phyloP scores from a whole-genome alignment of 768 basidiomycete genomes.

The Hydnomerulius pinastri region DNA sequence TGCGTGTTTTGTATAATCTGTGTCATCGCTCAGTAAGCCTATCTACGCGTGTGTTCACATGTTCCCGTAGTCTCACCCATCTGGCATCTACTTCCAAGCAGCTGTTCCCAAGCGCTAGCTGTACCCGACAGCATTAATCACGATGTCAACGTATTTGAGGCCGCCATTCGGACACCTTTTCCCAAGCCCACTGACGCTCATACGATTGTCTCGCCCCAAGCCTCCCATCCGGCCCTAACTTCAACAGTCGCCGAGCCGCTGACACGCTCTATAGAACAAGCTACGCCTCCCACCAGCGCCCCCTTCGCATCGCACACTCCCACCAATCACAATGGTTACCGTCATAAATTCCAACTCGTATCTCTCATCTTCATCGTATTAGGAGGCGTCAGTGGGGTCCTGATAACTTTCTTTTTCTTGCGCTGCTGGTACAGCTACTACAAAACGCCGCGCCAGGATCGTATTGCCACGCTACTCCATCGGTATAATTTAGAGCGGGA shows the following conservation, averaged over 20 bases:
- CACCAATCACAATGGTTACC: background rate
- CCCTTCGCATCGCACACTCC: background rate
- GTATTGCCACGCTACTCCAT: background rate
- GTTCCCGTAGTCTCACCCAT: background rate
- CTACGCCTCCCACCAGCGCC: background rate
- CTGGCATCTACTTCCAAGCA: no score
- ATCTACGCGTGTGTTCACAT: background rate
- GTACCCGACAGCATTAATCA: background rate
- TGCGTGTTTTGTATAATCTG: no score
- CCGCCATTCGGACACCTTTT: background rate
- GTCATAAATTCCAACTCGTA: no score
- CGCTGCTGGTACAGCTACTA: background rate
- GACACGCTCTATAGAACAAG: background rate
- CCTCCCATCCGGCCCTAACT: background rate
- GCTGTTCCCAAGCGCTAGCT: background rate
- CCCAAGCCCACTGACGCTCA: background rate
- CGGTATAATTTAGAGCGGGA: background rate
- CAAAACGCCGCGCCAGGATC: background rate
- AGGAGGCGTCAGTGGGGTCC: no score
- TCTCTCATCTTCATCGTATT: no score
- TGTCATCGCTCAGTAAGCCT: background rate
- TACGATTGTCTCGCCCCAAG: no score
- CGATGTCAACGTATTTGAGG: background rate
- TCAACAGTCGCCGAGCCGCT: background rate
- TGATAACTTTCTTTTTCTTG: background rate